phyloP scores from a whole-genome alignment of 2,329 filamentous ascomycete genomes.

The Fusarium domesticum region DNA sequence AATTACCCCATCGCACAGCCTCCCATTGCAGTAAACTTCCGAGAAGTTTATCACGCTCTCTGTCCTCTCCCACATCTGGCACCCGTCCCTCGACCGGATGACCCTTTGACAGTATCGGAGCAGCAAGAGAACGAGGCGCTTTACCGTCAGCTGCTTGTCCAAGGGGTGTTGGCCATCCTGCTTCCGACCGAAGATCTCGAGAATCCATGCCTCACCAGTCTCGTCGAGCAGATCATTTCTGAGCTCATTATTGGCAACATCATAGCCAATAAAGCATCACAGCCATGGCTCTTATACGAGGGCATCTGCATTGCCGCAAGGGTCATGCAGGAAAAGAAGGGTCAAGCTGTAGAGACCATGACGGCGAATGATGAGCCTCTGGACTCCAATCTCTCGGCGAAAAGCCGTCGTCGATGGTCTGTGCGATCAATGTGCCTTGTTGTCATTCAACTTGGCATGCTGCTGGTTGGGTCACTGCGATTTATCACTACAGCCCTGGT shows the following conservation, averaged over 20 bases:
- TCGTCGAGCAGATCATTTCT: slow-evolving; percentile 84
- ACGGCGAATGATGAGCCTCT: slow-evolving; percentile 12
- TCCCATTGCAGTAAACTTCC: slow-evolving; percentile 60
- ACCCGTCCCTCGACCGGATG: slow-evolving; percentile 63
- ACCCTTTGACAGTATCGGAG: slow-evolving; percentile 49
- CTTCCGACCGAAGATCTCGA: slow-evolving; percentile 90
- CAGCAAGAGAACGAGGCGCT: slow-evolving; percentile 75
- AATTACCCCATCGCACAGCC: slow-evolving; percentile 55
- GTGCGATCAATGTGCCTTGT: slow-evolving; percentile 53
- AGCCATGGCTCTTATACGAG: slow-evolving; percentile 89
- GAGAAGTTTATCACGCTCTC: slow-evolving; percentile 77
- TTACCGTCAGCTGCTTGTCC: slow-evolving; percentile 86
- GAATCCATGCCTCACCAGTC: slow-evolving; percentile 77
- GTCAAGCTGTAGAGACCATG: slow-evolving; percentile 12
- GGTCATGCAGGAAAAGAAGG: slow-evolving; percentile 34
- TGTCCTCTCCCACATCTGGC: slow-evolving; percentile 77
- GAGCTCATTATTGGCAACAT: slow-evolving; percentile 85
- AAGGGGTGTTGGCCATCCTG: slow-evolving; percentile 76
- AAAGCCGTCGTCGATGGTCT: slow-evolving; percentile 35
- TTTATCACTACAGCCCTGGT: slow-evolving; percentile 62
- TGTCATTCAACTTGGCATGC: slow-evolving; percentile 52
- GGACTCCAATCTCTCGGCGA: slow-evolving; percentile 11
- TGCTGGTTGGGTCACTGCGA: slow-evolving; percentile 61
- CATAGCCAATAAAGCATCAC: slow-evolving; percentile 73
- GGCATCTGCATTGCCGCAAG: slow-evolving; percentile 69